phyloP scores from a whole-genome alignment of 495 filamentous ascomycete species.

The Sordaria brevicollis region DNA sequence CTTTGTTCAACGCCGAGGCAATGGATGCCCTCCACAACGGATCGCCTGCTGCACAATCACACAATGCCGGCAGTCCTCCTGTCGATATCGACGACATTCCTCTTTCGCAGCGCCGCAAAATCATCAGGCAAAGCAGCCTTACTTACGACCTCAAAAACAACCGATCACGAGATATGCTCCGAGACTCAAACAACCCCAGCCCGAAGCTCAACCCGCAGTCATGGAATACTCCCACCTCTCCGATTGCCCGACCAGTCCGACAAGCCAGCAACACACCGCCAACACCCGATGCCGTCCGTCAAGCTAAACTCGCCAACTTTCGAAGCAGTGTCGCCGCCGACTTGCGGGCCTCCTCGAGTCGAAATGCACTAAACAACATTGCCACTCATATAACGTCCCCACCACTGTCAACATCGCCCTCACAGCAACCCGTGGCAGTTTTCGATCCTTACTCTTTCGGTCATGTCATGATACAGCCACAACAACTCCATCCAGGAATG shows the following conservation, averaged over 20 bases:
- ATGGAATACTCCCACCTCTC: conserved; percentile 33
- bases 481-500: background rate
- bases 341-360: conserved; percentile 21
- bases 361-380: background rate
- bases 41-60: conserved; percentile 8
- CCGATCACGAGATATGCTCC: background rate
- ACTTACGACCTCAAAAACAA: background rate
- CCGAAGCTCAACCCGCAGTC: conserved; percentile 6
- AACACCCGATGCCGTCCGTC: conserved; percentile 33
- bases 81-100: conserved; percentile 56
- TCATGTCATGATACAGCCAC: background rate
- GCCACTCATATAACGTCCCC: background rate
- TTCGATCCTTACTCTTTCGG: background rate
- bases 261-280: conserved; percentile 18
- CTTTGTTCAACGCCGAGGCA: conserved; percentile 15
- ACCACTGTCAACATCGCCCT: background rate
- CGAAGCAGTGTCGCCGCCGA: conserved; percentile 61
- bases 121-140: conserved; percentile 37
- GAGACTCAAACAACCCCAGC: conserved; percentile 13
- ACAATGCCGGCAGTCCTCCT: conserved; percentile 18
- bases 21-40: conserved; percentile 8
- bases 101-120: conserved; percentile 54
- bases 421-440: background rate
- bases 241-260: conserved; percentile 49
- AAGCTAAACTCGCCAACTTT: conserved; percentile 63